Conservation (phyloP, 768 basidiomycete species). For the Cyathus striatus region DNA sequence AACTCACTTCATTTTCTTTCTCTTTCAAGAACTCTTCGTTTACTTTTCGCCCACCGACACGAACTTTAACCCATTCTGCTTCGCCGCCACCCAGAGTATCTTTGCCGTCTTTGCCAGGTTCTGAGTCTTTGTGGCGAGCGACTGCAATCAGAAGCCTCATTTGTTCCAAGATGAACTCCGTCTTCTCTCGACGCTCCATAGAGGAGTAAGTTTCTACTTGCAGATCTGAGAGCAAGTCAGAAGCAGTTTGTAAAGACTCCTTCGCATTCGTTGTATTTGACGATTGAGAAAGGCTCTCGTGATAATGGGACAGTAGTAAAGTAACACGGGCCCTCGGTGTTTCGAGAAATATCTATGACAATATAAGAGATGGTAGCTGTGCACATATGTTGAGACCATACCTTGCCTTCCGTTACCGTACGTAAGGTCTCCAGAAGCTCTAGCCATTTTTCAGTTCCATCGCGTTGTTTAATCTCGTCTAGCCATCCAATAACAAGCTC, state of each 20-base stretch:
- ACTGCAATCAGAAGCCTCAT: conserved; percentile 86
- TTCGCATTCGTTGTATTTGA: conserved; percentile 45
- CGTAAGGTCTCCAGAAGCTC: conserved; percentile 87
- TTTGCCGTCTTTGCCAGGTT: conserved; percentile 58
- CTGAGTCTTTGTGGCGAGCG: conserved; percentile 70
- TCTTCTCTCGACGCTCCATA: conserved; percentile 97
- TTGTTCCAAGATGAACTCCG: conserved; percentile 96
- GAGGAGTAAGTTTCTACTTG: conserved; percentile 99
- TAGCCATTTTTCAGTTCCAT: conserved; percentile 75
- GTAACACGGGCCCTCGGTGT: conserved; percentile 95
- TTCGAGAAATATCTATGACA: conserved; percentile 85
- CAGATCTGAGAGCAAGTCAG: conserved; percentile 88
- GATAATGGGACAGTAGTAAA: conserved; percentile 76
- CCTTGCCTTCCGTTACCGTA: conserved; percentile 95
- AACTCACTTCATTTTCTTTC: conserved; percentile 74
- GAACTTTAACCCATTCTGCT: conserved; percentile 88
- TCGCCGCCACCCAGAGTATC: conserved; percentile 68
- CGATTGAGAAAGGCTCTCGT: conserved; percentile 62
- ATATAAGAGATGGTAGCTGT: neutral
- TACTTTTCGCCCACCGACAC: conserved; percentile 89
- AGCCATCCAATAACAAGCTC: conserved; percentile 83
- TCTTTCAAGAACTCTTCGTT: conserved; percentile 91
- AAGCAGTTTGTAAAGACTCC: conserved; percentile 78
- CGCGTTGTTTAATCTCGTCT: conserved; percentile 61
- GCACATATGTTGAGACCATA: conserved; percentile 23